Conservation (phyloP, 1,284 basidiomycete genomes). For the Cutaneotrichosporon sp. region DNA sequence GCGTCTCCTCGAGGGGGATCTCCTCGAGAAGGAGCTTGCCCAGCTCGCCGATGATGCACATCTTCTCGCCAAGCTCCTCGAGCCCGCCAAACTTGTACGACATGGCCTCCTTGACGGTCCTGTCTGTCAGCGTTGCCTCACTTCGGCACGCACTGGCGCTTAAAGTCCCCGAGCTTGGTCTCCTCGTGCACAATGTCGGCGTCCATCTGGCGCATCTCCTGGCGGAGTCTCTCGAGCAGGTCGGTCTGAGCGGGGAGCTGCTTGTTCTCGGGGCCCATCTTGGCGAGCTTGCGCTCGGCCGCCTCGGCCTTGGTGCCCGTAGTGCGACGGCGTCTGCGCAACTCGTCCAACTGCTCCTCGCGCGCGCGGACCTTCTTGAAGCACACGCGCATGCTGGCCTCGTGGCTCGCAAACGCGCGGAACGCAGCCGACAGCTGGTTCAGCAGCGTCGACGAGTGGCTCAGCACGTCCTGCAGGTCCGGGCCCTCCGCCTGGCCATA, state of each 20-base stretch:
- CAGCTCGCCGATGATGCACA: conserved; percentile 77
- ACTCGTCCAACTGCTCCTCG: conserved; percentile 79
- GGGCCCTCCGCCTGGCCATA: conserved; percentile 88
- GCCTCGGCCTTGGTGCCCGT: conserved; percentile 73
- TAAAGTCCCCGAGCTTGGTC: conserved; percentile 79
- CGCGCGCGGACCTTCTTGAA: conserved; percentile 67
- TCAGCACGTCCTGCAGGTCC: conserved; percentile 75
- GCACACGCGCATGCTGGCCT: conserved; percentile 66
- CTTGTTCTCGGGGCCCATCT: conserved; percentile 91
- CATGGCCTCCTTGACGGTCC: conserved; percentile 65
- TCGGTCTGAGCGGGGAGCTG: conserved; percentile 75
- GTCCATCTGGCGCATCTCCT: conserved; percentile 77
- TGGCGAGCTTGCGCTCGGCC: conserved; percentile 86
- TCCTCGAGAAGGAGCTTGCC: conserved; percentile 78
- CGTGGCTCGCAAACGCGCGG: conserved; percentile 70
- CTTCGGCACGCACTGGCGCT: conserved; percentile 59
- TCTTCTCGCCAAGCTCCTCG: conserved; percentile 82
- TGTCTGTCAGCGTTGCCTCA: conserved; percentile 15
- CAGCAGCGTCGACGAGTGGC: conserved; percentile 70
- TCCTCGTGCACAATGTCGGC: conserved; percentile 83
- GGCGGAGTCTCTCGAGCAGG: conserved; percentile 68
- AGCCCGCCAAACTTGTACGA: conserved; percentile 85
- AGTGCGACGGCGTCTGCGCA: conserved; percentile 68
- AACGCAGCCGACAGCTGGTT: conserved; percentile 70
- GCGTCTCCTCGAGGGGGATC: conserved; percentile 76